A percentile compares a stretch with the other conserved stretches of the same genome.
These are phyloP conservation scores for Fibroporia radiculosa DNA, from an alignment of 768 basidiomycete genomes.

Conservation along the genomic window DNA sequence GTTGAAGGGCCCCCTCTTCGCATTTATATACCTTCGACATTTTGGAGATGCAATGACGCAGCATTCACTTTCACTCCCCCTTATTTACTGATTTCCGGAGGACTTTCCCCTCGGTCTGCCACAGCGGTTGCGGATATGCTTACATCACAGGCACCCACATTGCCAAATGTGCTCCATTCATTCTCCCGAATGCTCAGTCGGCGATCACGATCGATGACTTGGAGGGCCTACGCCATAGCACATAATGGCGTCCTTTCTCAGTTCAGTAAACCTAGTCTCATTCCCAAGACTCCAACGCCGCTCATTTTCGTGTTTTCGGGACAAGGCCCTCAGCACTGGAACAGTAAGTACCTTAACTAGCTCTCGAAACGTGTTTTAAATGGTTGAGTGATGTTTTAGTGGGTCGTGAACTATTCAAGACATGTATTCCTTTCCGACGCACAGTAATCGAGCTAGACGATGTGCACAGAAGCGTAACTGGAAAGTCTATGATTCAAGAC, in stretches of 20 bases:
- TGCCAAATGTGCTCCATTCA: too few species aligned
- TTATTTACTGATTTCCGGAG: conserved; percentile 3
- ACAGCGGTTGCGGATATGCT: conserved; percentile 1
- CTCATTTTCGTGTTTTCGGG: conserved; percentile 33
- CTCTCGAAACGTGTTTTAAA: background rate
- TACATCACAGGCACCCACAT: too few species aligned
- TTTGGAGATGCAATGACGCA: background rate
- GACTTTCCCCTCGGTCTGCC: conserved; percentile 8
- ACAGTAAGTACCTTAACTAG: conserved; percentile 22
- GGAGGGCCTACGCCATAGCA: conserved; percentile 5
- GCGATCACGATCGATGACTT: conserved; percentile 7
- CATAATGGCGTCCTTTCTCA: background rate
- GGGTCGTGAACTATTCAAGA: conserved; percentile 30
- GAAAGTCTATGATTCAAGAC: conserved; percentile 29
- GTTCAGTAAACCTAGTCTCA: conserved; percentile 2
- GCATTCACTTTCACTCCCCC: background rate
- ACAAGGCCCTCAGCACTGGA: conserved; percentile 32
- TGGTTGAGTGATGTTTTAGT: conserved; percentile 16
- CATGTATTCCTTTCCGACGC: conserved; percentile 28
- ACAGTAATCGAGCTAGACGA: conserved; percentile 32
- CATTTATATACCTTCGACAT: background rate
- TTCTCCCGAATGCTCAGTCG: conserved; percentile 4
- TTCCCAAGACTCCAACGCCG: conserved; percentile 11
- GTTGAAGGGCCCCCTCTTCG: conserved; percentile 26
- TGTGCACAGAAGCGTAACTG: conserved; percentile 22